These are phyloP conservation scores for Termitomyces bulborhizus DNA, from an alignment of 768 basidiomycete genomes.

Conservation along the genomic window DNA sequence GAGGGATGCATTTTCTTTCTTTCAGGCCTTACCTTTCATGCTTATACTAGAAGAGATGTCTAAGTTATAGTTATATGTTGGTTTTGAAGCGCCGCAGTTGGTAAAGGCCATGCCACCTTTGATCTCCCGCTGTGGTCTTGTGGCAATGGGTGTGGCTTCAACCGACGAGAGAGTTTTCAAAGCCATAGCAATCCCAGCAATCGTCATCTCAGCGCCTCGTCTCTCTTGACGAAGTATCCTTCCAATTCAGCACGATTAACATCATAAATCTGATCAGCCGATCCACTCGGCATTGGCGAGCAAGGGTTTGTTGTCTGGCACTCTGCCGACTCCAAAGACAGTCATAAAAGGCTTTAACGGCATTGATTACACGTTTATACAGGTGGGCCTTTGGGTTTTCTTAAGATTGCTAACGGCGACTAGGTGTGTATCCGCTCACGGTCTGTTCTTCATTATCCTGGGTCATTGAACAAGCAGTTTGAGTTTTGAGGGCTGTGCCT, in stretches of 20 bases:
- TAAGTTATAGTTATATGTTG: too few species aligned
- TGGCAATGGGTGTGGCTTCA: too few species aligned
- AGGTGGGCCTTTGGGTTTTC: constrained; percentile 26
- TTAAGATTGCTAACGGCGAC: not conserved
- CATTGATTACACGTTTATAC: constrained; percentile 63
- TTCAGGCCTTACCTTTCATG: too few species aligned
- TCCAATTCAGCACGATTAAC: constrained; percentile 50
- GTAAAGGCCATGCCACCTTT: too few species aligned
- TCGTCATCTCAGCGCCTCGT: constrained; percentile 29
- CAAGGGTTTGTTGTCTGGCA: constrained; percentile 62
- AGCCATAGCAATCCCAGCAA: too few species aligned
- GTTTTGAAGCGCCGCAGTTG: too few species aligned
- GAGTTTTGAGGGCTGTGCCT: too few species aligned
- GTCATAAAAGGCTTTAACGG: constrained; percentile 62
- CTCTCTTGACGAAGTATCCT: constrained; percentile 42
- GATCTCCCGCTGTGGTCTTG: too few species aligned
- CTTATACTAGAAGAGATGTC: too few species aligned
- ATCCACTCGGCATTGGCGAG: constrained; percentile 64
- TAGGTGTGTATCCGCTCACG: constrained; percentile 62
- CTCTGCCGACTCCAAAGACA: constrained; percentile 69
- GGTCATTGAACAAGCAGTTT: too few species aligned
- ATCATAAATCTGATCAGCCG: constrained; percentile 53
- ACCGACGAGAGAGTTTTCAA: too few species aligned
- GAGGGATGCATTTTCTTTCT: too few species aligned
- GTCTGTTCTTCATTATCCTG: constrained; percentile 35